These are phyloP conservation scores for Mayamaea pseudoterrestris DNA, from an alignment of 108 stramenopile species.

Conservation along the genomic window DNA sequence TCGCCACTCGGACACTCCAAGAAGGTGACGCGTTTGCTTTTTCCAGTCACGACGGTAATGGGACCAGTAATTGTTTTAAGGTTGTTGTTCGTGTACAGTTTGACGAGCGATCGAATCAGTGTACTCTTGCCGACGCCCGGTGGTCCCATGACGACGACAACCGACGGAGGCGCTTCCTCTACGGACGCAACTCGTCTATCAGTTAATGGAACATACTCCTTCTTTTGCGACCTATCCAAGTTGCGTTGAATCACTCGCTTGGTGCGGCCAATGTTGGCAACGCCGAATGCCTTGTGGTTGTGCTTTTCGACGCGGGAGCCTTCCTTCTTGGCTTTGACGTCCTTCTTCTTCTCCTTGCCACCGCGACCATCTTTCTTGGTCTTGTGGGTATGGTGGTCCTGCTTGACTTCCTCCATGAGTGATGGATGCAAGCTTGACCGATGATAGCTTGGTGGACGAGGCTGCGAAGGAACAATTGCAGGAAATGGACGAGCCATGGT, in stretches of 20 bases:
- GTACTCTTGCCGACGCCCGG: constrained; percentile 89
- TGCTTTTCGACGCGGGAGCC: constrained; percentile 61
- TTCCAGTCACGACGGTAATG: constrained; percentile 91
- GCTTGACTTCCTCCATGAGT: neutral
- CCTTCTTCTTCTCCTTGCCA: constrained; percentile 77
- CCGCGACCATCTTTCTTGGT: constrained; percentile 69
- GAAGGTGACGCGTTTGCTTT: constrained; percentile 86
- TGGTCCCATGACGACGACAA: constrained; percentile 95
- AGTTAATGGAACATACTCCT: constrained; percentile 87
- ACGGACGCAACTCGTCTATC: constrained; percentile 34
- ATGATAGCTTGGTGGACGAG: too few relatives aligned
- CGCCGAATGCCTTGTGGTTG: constrained; percentile 90
- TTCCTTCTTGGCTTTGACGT: constrained; percentile 51
- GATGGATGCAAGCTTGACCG: too few relatives aligned
- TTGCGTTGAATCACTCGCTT: constrained; percentile 93
- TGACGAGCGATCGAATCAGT: constrained; percentile 92
- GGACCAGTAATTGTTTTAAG: constrained; percentile 80
- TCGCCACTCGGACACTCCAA: constrained; percentile 95
- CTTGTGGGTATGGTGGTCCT: constrained; percentile 51
- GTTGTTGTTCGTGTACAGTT: constrained; percentile 91
- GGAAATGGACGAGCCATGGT: too few relatives aligned
- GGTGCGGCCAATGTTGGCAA: constrained; percentile 86
- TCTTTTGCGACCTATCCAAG: constrained; percentile 87
- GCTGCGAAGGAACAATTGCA: too few relatives aligned
- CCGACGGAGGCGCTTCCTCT: constrained; percentile 50